Conservation (phyloP, 1,284 basidiomycete genomes). For the Malassezia sympodialis region DNA sequence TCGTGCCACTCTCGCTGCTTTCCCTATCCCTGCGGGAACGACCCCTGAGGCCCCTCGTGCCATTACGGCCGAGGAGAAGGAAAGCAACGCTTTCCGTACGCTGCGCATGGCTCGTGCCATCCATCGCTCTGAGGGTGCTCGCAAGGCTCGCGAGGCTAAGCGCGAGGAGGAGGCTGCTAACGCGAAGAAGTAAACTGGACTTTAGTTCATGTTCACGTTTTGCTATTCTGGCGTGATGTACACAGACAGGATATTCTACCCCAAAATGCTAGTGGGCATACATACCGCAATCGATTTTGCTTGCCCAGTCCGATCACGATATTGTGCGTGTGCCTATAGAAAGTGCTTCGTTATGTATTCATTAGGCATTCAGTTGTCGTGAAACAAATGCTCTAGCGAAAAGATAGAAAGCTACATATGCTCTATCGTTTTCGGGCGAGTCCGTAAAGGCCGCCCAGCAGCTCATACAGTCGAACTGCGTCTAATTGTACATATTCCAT, state of each 20-base stretch:
- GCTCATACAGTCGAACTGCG: constrained; percentile 80
- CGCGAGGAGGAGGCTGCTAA: constrained; percentile 82
- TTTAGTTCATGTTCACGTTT: background rate
- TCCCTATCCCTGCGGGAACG: constrained; percentile 58
- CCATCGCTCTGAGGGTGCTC: constrained; percentile 73
- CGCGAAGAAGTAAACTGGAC: constrained; percentile 69
- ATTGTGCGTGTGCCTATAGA: background rate
- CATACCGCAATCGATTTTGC: constrained; percentile 16
- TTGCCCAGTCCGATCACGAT: constrained; percentile 7
- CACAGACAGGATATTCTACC: constrained; percentile 13
- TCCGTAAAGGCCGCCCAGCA: constrained; percentile 48
- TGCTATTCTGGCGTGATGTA: constrained; percentile 9
- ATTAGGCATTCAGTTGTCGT: background rate
- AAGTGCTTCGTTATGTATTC: background rate
- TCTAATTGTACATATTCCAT: constrained; percentile 95
- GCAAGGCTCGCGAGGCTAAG: constrained; percentile 59
- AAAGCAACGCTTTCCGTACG: constrained; percentile 68
- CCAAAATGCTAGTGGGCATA: constrained; percentile 14
- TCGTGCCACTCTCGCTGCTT: constrained; percentile 52
- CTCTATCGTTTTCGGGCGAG: background rate
- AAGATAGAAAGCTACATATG: background rate
- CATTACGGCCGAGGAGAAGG: constrained; percentile 84
- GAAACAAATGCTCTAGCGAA: background rate
- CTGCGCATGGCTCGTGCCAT: constrained; percentile 78
- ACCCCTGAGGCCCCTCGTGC: constrained; percentile 74